Evolutionary conservation across 345 rosid genomes (phyloP).

Genomic region (Nephelium lappaceum): DNA sequence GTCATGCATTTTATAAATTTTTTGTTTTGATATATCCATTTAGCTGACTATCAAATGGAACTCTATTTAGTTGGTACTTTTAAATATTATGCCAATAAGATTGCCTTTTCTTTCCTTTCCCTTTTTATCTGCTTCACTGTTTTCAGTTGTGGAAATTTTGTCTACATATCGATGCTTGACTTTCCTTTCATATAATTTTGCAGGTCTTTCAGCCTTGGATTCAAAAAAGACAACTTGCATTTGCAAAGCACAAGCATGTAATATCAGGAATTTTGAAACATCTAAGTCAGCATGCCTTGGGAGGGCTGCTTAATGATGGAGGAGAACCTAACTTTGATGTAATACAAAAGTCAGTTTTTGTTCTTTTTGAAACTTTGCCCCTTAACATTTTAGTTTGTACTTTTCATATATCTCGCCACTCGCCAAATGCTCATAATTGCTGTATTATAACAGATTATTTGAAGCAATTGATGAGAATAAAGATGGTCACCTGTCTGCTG

Average conservation of each 20-base stretch:
- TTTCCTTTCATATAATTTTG: conserved; percentile 15
- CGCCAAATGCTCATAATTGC: not conserved
- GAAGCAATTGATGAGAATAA: conserved; percentile 57
- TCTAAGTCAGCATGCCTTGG: conserved; percentile 61
- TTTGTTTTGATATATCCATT: not conserved
- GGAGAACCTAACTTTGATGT: conserved; percentile 59
- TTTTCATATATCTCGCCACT: not conserved
- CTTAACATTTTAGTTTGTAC: conserved; percentile 39
- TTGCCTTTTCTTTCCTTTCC: conserved; percentile 22
- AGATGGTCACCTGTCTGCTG: conserved; percentile 42
- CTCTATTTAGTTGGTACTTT: not conserved
- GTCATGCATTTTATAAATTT: not conserved
- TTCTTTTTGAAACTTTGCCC: conserved; percentile 24
- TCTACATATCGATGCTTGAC: conserved; percentile 15
- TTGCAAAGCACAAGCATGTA: conserved; percentile 70
- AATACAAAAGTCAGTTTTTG: conserved; percentile 49
- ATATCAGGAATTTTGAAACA: conserved; percentile 75
- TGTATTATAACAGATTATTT: conserved; percentile 62
- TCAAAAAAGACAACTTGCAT: conserved; percentile 76
- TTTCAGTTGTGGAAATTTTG: not conserved
- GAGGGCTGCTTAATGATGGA: conserved; percentile 61
- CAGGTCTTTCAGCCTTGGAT: conserved; percentile 90
- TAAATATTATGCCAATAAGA: not conserved
- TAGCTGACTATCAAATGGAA: not conserved
- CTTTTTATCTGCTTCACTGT: not conserved